These are phyloP conservation scores for Cryptococcus sp. DNA, from an alignment of 1,284 basidiomycete genomes.

Conservation along the genomic window DNA sequence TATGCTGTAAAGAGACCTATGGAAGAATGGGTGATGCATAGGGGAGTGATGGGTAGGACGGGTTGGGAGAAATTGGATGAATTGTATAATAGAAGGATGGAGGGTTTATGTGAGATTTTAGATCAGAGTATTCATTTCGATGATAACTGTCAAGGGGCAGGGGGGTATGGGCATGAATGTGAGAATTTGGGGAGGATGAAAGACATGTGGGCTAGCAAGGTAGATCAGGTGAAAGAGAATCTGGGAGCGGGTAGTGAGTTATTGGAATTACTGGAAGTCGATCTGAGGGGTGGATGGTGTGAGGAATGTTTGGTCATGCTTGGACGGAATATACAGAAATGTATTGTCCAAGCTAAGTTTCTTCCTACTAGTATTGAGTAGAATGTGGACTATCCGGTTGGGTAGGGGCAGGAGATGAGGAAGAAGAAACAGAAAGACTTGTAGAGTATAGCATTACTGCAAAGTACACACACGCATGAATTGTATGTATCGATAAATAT, in stretches of 20 bases:
- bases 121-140: not conserved
- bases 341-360: slow-evolving; percentile 20
- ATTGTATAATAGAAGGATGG: slow-evolving; percentile 15
- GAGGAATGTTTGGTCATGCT: slow-evolving; percentile 28
- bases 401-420: too few species aligned
- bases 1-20: slow-evolving; percentile 12
- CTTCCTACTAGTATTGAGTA: slow-evolving; percentile 24
- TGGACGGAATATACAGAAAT: slow-evolving; percentile 23
- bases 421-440: too few species aligned
- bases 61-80: slow-evolving; percentile 10
- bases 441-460: too few species aligned
- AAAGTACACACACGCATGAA: too few species aligned
- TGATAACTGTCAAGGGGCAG: too few species aligned
- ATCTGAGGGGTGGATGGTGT: slow-evolving; percentile 26
- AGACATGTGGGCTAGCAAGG: slow-evolving; percentile 14
- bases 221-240: slow-evolving; percentile 1
- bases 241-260: slow-evolving; percentile 19
- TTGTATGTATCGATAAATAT: too few species aligned
- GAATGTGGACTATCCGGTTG: too few species aligned
- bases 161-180: too few species aligned
- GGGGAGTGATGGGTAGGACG: slow-evolving; percentile 22
- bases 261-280: slow-evolving; percentile 25
- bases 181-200: slow-evolving; percentile 17
- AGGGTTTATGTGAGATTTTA: slow-evolving; percentile 21
- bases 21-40: slow-evolving; percentile 20